These are phyloP conservation scores for Alternaria burnsii DNA, from an alignment of 2,329 filamentous ascomycete species.

Conservation along the genomic window DNA sequence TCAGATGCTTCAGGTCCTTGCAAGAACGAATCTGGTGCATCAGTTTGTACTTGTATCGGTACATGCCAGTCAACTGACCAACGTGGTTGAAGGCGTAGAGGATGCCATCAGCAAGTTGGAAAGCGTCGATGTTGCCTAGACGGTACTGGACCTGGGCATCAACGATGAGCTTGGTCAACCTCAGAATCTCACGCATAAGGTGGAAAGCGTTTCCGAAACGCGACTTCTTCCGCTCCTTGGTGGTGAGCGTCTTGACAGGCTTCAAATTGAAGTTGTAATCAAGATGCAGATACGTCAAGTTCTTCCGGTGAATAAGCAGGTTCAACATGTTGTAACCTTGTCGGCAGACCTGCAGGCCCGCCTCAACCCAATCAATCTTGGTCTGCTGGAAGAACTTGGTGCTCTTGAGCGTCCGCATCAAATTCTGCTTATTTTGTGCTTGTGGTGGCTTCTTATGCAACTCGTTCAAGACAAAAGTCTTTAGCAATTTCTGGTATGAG, in stretches of 20 bases:
- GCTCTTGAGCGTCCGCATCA: constrained; percentile 87
- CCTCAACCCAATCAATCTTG: constrained; percentile 99
- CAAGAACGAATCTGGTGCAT: constrained; percentile 99
- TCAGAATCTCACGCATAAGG: constrained; percentile 95
- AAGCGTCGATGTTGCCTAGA: constrained; percentile 96
- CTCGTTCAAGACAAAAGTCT: constrained; percentile 95
- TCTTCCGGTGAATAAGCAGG: constrained; percentile 96
- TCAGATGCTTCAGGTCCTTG: constrained; percentile 98
- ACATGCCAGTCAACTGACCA: constrained; percentile 98
- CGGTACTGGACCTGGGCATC: constrained; percentile 98
- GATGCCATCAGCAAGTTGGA: constrained; percentile 97
- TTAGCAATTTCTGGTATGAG: constrained; percentile 96
- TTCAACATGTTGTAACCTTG: constrained; percentile 99
- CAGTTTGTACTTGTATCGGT: constrained; percentile 99
- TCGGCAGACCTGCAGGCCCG: constrained; percentile 95
- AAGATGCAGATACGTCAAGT: constrained; percentile 95
- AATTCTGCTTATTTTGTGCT: constrained; percentile 91
- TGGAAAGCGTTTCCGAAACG: constrained; percentile 99
- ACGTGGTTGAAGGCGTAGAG: constrained; percentile 99
- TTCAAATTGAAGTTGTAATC: constrained; percentile 99
- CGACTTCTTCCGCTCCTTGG: constrained; percentile 99
- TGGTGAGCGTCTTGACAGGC: constrained; percentile 97
- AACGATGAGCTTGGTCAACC: constrained; percentile 95
- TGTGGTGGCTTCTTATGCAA: constrained; percentile 96
- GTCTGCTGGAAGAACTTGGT: constrained; percentile 99